Evolutionary conservation across 2,329 filamentous ascomycete genomes (phyloP).

Genomic region (Neurospora crassa): DNA sequence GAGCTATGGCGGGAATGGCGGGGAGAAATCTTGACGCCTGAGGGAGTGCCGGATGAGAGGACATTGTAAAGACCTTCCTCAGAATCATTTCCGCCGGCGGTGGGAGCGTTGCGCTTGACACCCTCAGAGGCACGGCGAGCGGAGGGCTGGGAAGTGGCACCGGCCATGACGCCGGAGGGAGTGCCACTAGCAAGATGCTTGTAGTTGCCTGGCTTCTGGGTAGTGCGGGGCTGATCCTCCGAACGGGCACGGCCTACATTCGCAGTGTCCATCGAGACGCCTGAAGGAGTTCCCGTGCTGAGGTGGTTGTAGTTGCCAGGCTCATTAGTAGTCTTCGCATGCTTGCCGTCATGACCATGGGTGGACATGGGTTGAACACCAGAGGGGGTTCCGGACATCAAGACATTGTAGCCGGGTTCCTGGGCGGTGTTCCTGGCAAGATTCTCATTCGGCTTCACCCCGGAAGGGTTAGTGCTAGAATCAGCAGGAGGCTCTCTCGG

Average conservation of each 20-base stretch:
- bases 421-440: not conserved
- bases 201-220: conserved; percentile 6
- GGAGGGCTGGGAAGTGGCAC: not conserved
- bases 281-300: conserved; percentile 3
- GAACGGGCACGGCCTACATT: not conserved
- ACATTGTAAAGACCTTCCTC: conserved; percentile 10
- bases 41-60: conserved; percentile 15
- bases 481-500: not conserved
- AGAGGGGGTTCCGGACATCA: conserved; percentile 8
- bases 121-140: not conserved
- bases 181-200: conserved; percentile 6
- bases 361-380: not conserved
- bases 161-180: conserved; percentile 5
- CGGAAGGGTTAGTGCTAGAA: not conserved
- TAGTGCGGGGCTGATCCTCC: not conserved
- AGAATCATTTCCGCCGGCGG: not conserved
- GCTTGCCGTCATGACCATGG: not conserved
- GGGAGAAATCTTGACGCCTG: conserved; percentile 13
- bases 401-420: conserved; percentile 1
- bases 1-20: not conserved
- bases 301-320: conserved; percentile 6
- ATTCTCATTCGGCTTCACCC: not conserved
- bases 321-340: not conserved
- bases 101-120: not conserved
- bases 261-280: not conserved